A percentile compares a stretch with the other conserved stretches of the same genome.
Conservation (phyloP, 106 monocot genomes). For the Cymbidium sinense region DNA sequence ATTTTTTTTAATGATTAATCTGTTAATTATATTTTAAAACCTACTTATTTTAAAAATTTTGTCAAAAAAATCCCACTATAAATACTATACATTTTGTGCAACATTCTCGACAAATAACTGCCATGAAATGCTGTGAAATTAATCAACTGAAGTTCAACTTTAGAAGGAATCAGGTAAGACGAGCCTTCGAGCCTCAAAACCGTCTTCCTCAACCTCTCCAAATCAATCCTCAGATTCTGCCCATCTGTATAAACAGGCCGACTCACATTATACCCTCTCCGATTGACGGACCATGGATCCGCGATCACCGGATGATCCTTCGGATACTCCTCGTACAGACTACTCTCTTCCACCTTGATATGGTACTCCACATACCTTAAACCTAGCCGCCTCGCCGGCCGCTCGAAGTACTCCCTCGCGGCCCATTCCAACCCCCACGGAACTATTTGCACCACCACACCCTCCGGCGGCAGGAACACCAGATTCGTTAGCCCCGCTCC, state of each 20-base stretch:
- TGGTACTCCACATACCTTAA: slow-evolving; percentile 55
- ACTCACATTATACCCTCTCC: slow-evolving; percentile 41
- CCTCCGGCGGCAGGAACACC: slow-evolving; percentile 50
- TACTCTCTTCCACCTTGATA: slow-evolving; percentile 54
- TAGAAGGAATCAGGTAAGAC: neutral
- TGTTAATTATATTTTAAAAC: too few species aligned
- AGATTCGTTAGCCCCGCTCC: slow-evolving; percentile 73
- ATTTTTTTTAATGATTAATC: too few species aligned
- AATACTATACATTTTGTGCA: too few species aligned
- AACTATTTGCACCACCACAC: slow-evolving; percentile 60
- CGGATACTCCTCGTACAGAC: slow-evolving; percentile 38
- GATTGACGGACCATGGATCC: slow-evolving; percentile 53
- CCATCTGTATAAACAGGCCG: slow-evolving; percentile 38
- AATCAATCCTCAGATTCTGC: slow-evolving; percentile 38
- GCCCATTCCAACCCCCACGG: slow-evolving; percentile 65
- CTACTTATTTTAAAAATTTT: too few species aligned
- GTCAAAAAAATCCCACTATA: too few species aligned
- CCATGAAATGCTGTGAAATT: too few species aligned
- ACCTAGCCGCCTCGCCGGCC: slow-evolving; percentile 33
- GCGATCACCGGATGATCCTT: slow-evolving; percentile 49
- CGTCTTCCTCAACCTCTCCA: slow-evolving; percentile 17
- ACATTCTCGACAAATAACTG: too few species aligned
- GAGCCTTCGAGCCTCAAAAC: too few species aligned
- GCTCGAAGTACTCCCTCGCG: slow-evolving; percentile 40
- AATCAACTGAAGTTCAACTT: too few species aligned